Evolutionary conservation across 2,329 filamentous ascomycete species (phyloP), one percentile per base, ranked within the genome.

Genomic region (Sporothrix mexicana): DNA sequence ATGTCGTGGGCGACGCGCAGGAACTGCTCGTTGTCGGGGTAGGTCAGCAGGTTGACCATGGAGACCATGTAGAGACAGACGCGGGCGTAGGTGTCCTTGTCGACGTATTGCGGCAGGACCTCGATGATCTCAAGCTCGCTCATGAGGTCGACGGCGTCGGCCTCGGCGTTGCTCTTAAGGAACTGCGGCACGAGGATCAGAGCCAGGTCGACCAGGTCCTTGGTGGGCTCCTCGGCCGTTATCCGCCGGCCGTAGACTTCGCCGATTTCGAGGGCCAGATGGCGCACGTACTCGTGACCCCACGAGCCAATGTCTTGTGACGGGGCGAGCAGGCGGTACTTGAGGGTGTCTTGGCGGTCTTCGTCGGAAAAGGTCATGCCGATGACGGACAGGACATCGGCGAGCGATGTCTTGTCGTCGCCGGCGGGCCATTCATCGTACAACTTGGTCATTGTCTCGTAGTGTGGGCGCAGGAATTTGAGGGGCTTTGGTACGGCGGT

Each of bases 291-390:
- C 86, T 99, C 96, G 81, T 99, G 97, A 73, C 96, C 96, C 96
- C 96, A 99, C 6, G 95, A 97, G 73, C 91, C 93, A 79, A 99
- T 94, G 82, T 99, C 96, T 81, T 94, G 91, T 53, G 94, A 93
- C 43, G 95, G 94, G 49, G 95, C 92, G 74, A 98, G 88, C 69
- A 99, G 88, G 76, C 96, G 91, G 85, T 96, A 99, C 84, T 97
- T 98, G 79, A 99, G 88, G 68, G 96, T 98, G 82, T 99, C 96
- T 83, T 97, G 90, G 81, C 94, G 91, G 79, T 97, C 94, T 83
- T 98, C 96, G 80, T 98, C 95, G 67, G 95, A 97, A 81, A 95
- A 98, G 71, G 96, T 99, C 96, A 99, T 99, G 75, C 95, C 96
- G 77, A 99, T 92, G 67, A 99, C 96, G 15, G 96, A 99, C 69